Evolutionary conservation across 2,329 filamentous ascomycete genomes (phyloP), one percentile per base, ranked within the genome.

Genomic region (Fusarium protoensiforme): DNA sequence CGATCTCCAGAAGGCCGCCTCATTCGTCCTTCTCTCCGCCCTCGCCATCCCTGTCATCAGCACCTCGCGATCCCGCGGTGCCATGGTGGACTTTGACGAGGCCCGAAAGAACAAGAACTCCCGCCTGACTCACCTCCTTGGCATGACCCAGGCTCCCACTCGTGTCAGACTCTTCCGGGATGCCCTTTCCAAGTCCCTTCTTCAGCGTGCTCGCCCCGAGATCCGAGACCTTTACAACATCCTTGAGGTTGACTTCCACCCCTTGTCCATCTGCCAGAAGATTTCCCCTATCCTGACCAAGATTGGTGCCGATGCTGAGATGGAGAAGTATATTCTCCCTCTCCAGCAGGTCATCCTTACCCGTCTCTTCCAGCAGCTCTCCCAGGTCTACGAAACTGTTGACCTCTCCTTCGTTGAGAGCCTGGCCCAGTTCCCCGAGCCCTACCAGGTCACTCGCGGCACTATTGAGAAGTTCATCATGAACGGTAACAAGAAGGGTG

Each of bases 381-480:
- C 96, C 43, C 96, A 99, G 84, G 96, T 99, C 63, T 99, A 99
- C 85, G 97, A 98, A 84, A 98, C 96, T 53, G 96, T 99, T 65
- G 95, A 98, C 82, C 90, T 99, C 70, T 90, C 91, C 78, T 98
- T 98, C 78, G 96, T 99, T 54, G 93, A 98, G 83, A 92, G 94
- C 79, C 92, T 99, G 63, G 96, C 96, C 72, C 90, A 96, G 80
- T 99, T 99, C 89, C 96, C 96, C 11, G 95, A 97, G 82, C 94
- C 96, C 46, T 98, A 97, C 90, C 93, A 98, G 85, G 95, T 98
- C 76, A 93, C 90, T 73, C 92, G 93, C 62, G 91, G 92, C 75
- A 97, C 94, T 71, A 97, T 99, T 76, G 96, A 99, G 88, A 99
- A 98, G 87, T 99, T 99, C 88, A 98, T 99, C 88, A 99, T 99